Evolutionary conservation across 148 eudicot genomes (phyloP), one percentile per base, ranked within the genome.

Genomic region (Amaranthus hypochondriacus): DNA sequence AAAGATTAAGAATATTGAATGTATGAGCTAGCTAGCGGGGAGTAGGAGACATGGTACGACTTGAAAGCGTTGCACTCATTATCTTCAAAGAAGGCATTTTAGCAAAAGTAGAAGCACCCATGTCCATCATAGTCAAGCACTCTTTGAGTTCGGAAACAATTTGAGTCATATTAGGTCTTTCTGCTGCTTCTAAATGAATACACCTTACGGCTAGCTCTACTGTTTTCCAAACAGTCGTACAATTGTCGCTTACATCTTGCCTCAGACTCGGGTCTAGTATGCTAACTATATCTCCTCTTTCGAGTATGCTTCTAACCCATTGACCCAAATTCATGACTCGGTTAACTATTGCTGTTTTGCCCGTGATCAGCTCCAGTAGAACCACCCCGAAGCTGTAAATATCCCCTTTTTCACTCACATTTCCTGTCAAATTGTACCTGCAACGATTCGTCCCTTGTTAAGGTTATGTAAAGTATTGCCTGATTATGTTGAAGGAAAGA

Each of bases 351-450:
- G 79, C 79, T 12, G 53, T 71, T 69, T 56, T 71, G 7, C 86
- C 84, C 10, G 86, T 83, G 74, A 83, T 75, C 7, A 83, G 81
- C 66, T 78, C 82, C 59, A 83, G 57, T 60, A 83, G 68, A 9
- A 83, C 84, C 4, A 81, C 69, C 42, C 84, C 86, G 9, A 80
- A 83, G 57, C 82, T 78, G 69, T 81, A 75, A 6, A 80, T 79
- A 15, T 83, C 86, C 7, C 71, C 76, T 74, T 75, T 80, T 78
- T 74, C 79, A 18, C 73, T 75, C 72, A 81, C 70, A 4, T 63
- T 48, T 13, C 71, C 67, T 7, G 75, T 69, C 39, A 62, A 55
- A 8, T 68, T 54, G 68, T 74, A 80, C 70, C 83, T 82, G 62
- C 10, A 61, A 14, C 4, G 48, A 69, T 58, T 56, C 56, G 46